phyloP scores from a whole-genome alignment of 2,329 filamentous ascomycete species.

The Hymenoscyphus linearis region DNA sequence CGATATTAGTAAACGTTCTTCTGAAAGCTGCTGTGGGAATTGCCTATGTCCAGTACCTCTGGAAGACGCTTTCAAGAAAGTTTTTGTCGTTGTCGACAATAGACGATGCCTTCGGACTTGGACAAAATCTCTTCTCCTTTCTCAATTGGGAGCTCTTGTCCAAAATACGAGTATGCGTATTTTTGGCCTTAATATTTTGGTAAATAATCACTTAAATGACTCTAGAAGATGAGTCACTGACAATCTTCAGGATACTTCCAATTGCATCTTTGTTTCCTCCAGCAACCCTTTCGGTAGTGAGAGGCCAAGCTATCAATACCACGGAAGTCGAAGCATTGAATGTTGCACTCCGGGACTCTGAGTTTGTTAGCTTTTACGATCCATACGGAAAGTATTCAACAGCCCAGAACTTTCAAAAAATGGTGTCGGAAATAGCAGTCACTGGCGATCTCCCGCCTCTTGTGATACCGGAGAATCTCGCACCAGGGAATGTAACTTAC shows the following conservation, averaged over 20 bases:
- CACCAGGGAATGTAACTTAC: background rate
- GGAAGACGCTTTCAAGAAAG: background rate
- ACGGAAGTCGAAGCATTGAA: background rate
- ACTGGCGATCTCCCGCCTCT: background rate
- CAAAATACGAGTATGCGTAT: background rate
- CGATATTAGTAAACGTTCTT: background rate
- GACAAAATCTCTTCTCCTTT: background rate
- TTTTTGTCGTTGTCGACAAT: background rate
- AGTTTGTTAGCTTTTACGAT: background rate
- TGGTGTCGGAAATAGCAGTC: background rate
- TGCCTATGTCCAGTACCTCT: background rate
- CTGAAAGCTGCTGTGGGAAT: background rate
- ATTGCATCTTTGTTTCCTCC: background rate
- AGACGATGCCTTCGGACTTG: background rate
- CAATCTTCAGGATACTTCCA: background rate
- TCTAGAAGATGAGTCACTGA: too few species aligned
- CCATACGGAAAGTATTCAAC: too few species aligned
- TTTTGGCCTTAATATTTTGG: too few species aligned
- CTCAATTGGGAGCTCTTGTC: background rate
- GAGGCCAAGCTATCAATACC: background rate
- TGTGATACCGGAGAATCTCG: background rate
- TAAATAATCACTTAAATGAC: too few species aligned
- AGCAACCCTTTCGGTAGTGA: background rate
- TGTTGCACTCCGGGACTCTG: background rate
- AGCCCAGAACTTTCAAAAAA: background rate